Conservation (phyloP, 768 basidiomycete genomes). For the Kwoniella dejecticola region DNA sequence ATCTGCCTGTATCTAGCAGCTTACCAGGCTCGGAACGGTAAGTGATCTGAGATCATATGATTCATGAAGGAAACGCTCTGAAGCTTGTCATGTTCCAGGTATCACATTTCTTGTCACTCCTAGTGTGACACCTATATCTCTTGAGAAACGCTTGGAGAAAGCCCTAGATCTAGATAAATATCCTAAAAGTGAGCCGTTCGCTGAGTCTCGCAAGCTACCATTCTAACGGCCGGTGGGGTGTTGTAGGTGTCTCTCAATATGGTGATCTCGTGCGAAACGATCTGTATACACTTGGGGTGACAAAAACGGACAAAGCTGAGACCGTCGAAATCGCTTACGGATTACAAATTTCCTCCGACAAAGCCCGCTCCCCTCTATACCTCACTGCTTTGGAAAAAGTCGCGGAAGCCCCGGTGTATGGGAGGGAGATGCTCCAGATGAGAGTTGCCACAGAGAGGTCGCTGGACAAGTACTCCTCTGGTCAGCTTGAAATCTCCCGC, state of each 20-base stretch:
- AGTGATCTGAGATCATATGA: slow-evolving; percentile 8
- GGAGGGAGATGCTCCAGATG: slow-evolving; percentile 31
- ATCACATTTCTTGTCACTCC: too few species aligned
- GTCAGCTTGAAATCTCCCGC: slow-evolving; percentile 13
- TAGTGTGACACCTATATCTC: neutral
- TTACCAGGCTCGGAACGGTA: slow-evolving; percentile 27
- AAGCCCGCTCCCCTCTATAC: slow-evolving; percentile 19
- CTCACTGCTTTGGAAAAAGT: slow-evolving; percentile 37
- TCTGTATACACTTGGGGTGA: slow-evolving; percentile 29
- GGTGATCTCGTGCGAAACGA: slow-evolving; percentile 8
- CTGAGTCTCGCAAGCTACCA: neutral
- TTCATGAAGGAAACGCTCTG: too few species aligned
- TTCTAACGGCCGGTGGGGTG: neutral
- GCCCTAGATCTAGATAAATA: slow-evolving; percentile 18
- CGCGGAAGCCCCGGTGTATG: slow-evolving; percentile 19
- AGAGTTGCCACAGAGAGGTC: slow-evolving; percentile 40
- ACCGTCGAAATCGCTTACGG: slow-evolving; percentile 40
- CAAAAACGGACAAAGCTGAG: slow-evolving; percentile 23
- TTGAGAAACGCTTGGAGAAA: slow-evolving; percentile 19
- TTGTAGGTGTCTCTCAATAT: slow-evolving; percentile 7
- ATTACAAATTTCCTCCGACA: slow-evolving; percentile 30
- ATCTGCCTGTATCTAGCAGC: slow-evolving; percentile 28
- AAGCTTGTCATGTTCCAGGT: too few species aligned
- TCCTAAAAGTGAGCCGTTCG: slow-evolving; percentile 27
- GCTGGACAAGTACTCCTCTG: slow-evolving; percentile 32